phyloP scores from a whole-genome alignment of 306 rosid species.

The Castanea crenata region DNA sequence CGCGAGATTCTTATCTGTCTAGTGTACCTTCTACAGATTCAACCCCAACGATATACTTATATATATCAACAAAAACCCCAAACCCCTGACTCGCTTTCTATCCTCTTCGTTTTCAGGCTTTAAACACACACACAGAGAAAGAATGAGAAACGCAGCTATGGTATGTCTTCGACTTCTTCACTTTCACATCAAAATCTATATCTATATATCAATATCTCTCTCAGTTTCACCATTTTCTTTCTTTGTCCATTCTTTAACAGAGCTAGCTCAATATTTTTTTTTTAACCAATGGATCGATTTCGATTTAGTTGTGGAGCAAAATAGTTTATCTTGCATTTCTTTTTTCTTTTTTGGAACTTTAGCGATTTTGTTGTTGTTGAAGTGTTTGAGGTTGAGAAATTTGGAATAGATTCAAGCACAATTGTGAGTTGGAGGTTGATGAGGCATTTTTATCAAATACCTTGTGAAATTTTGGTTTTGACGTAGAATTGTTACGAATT shows the following conservation, averaged over 20 bases:
- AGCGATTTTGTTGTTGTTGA: not conserved
- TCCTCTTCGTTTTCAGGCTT: constrained; percentile 39
- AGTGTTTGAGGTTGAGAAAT: not conserved
- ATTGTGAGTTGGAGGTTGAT: not conserved
- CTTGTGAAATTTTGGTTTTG: not conserved
- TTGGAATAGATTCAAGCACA: not conserved
- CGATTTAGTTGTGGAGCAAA: not conserved
- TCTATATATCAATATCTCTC: too few species aligned
- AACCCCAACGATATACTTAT: not conserved
- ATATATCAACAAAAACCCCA: not conserved
- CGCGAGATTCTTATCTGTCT: not conserved
- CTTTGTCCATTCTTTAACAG: not conserved
- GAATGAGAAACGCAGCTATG: constrained; percentile 26
- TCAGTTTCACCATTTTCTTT: not conserved
- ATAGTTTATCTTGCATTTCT: not conserved
- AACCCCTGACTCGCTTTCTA: constrained; percentile 1
- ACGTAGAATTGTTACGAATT: not conserved
- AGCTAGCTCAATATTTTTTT: not conserved
- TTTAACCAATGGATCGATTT: not conserved
- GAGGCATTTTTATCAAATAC: not conserved
- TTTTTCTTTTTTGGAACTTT: not conserved
- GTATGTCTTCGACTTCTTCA: constrained; percentile 23
- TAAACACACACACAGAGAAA: constrained; percentile 18
- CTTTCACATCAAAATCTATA: not conserved
- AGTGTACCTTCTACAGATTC: too few species aligned